phyloP scores from a whole-genome alignment of 1,139 yeast genomes.

The Meyerozyma carpophila region DNA sequence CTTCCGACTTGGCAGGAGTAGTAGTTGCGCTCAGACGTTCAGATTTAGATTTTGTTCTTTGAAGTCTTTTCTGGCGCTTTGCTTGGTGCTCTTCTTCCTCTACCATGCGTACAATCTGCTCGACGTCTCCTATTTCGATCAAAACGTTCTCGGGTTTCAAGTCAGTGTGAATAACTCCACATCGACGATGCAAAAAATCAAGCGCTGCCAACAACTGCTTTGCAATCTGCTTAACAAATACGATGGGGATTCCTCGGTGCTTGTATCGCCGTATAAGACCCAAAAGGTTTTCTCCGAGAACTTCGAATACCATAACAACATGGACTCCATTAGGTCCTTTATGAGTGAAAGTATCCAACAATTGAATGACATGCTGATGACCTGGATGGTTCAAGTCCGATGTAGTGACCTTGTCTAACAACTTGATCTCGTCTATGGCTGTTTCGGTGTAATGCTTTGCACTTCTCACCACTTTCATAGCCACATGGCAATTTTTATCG shows the following conservation, averaged over 20 bases:
- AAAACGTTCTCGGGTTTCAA: conserved; percentile 41
- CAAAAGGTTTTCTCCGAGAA: conserved; percentile 36
- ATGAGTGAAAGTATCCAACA: conserved; percentile 36
- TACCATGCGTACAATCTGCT: conserved; percentile 26
- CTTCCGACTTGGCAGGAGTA: conserved; percentile 4
- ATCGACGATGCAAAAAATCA: conserved; percentile 35
- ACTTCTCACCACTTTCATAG: conserved; percentile 38
- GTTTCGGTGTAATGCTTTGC: conserved; percentile 37
- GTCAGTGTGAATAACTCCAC: conserved; percentile 42
- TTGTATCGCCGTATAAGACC: conserved; percentile 35
- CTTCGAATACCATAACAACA: conserved; percentile 41
- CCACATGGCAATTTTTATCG: conserved; percentile 33
- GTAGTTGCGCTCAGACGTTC: conserved; percentile 4
- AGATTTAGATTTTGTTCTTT: conserved; percentile 20
- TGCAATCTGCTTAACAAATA: conserved; percentile 32
- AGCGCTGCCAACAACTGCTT: conserved; percentile 34
- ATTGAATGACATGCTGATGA: conserved; percentile 34
- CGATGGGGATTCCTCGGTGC: conserved; percentile 34
- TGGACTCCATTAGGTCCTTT: conserved; percentile 39
- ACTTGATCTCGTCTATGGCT: conserved; percentile 37
- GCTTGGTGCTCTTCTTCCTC: conserved; percentile 43
- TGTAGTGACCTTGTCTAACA: conserved; percentile 28
- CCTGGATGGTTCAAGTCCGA: conserved; percentile 29
- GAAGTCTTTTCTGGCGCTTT: conserved; percentile 33
- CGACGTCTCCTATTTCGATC: conserved; percentile 35